Conservation (phyloP, 2,329 filamentous ascomycete species). For the Didymella pinodella region DNA sequence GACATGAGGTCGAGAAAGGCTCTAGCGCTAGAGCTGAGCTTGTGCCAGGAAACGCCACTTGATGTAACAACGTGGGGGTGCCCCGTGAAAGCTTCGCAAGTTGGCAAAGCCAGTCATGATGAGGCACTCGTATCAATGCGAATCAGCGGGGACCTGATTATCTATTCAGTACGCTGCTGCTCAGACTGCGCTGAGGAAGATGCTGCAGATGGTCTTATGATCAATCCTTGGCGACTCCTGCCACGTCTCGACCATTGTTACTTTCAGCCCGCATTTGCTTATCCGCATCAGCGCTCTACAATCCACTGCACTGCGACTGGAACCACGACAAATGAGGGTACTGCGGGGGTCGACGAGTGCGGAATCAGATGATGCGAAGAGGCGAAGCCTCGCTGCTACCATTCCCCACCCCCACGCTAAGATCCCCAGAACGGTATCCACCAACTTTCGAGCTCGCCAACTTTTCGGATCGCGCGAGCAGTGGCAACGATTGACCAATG, state of each 20-base stretch:
- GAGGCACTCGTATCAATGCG: constrained; percentile 5
- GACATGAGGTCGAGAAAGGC: constrained; percentile 28
- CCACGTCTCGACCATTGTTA: constrained; percentile 43
- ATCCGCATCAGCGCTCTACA: constrained; percentile 30
- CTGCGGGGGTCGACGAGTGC: constrained; percentile 26
- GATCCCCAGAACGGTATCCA: constrained; percentile 40
- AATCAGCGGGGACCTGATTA: constrained; percentile 1
- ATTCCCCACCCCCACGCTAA: constrained; percentile 52
- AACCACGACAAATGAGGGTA: constrained; percentile 38
- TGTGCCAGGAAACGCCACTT: constrained; percentile 30
- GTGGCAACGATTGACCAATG: constrained; percentile 46
- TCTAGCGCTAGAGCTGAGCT: constrained; percentile 26
- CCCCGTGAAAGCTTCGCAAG: constrained; percentile 11
- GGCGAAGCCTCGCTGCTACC: constrained; percentile 27
- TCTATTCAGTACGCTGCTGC: constrained; percentile 4
- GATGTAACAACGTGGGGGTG: constrained; percentile 38
- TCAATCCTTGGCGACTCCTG: constrained; percentile 20
- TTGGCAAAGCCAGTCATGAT: constrained; percentile 8
- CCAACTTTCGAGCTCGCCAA: constrained; percentile 44
- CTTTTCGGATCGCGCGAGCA: constrained; percentile 44
- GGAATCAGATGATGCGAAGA: constrained; percentile 50
- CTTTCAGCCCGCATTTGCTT: constrained; percentile 37
- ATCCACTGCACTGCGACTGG: constrained; percentile 35
- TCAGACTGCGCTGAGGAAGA: neutral
- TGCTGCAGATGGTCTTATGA: constrained; percentile 16